Evolutionary conservation across 2,329 filamentous ascomycete species (phyloP).

Genomic region (Emmonsia crescens): DNA sequence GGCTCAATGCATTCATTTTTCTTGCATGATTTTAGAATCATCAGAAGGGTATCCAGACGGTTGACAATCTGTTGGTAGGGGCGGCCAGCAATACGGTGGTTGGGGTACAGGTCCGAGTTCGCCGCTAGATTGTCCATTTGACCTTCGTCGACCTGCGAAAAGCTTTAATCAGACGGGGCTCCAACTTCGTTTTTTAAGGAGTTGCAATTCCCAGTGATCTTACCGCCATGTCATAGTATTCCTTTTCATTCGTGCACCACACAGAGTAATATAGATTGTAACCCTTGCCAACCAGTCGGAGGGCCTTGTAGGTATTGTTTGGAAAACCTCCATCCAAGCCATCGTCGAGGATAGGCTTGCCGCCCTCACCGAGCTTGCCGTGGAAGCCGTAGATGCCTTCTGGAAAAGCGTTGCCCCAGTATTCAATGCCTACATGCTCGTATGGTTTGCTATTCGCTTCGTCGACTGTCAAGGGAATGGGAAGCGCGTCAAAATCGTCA

Average conservation of each 20-base stretch:
- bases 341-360: slow-evolving; percentile 34
- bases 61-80: slow-evolving; percentile 31
- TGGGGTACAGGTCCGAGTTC: no score
- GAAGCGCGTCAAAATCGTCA: slow-evolving; percentile 46
- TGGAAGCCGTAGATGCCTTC: slow-evolving; percentile 11
- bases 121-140: slow-evolving; percentile 15
- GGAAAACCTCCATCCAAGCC: no score
- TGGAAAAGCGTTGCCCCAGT: slow-evolving; percentile 37
- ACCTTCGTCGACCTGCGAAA: slow-evolving; percentile 5
- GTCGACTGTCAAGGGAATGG: slow-evolving; percentile 35
- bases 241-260: slow-evolving; percentile 58
- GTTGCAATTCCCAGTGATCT: slow-evolving; percentile 15
- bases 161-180: no score
- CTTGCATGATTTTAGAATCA: slow-evolving; percentile 53
- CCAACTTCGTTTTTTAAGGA: no score
- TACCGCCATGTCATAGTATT: slow-evolving; percentile 53
- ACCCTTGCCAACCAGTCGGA: slow-evolving; percentile 42
- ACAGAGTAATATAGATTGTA: slow-evolving; percentile 57
- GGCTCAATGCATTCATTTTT: slow-evolving; percentile 43
- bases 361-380: slow-evolving; percentile 15
- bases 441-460: slow-evolving; percentile 23
- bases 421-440: slow-evolving; percentile 51
- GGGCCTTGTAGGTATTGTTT: slow-evolving; percentile 42
- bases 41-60: slow-evolving; percentile 48
- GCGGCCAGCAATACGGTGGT: slow-evolving; percentile 15